These are phyloP conservation scores for Vicia sativa DNA, from an alignment of 306 rosid genomes.

Conservation along the genomic window DNA sequence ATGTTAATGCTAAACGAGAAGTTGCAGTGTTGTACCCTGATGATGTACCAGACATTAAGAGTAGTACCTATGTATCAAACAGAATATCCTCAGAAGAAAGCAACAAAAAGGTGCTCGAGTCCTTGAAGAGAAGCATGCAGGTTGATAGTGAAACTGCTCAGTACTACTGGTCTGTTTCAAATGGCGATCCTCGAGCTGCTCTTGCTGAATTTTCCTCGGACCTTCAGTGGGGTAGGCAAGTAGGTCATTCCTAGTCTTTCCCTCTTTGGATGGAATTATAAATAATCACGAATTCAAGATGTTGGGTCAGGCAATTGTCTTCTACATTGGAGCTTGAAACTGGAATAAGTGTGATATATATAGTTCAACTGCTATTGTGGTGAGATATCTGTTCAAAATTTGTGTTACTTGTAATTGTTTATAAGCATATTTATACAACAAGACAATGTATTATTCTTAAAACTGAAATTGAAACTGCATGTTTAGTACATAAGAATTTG, in stretches of 20 bases:
- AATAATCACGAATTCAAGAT: slow-evolving; percentile 2
- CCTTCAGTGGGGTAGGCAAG: slow-evolving; percentile 76
- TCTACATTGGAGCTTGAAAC: neutral
- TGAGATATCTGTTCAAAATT: slow-evolving; percentile 22
- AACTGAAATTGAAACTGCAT: slow-evolving; percentile 9
- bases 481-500: neutral
- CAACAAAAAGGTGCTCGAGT: slow-evolving; percentile 70
- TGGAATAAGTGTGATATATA: slow-evolving; percentile 13
- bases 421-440: slow-evolving; percentile 18
- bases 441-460: slow-evolving; percentile 22
- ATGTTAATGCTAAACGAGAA: slow-evolving; percentile 78
- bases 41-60: slow-evolving; percentile 54
- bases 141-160: slow-evolving; percentile 88
- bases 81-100: slow-evolving; percentile 55
- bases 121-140: slow-evolving; percentile 85
- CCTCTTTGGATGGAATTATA: too few relatives aligned
- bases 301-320: slow-evolving; percentile 2
- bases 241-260: slow-evolving; percentile 45
- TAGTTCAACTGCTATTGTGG: slow-evolving; percentile 29
- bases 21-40: slow-evolving; percentile 80
- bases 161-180: slow-evolving; percentile 77
- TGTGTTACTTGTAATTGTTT: slow-evolving; percentile 30
- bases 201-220: slow-evolving; percentile 77
- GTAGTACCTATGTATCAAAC: slow-evolving; percentile 27
- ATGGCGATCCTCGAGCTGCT: slow-evolving; percentile 92